These are phyloP conservation scores for Rubroshorea leprosula DNA, from an alignment of 345 rosid genomes.

Conservation along the genomic window DNA sequence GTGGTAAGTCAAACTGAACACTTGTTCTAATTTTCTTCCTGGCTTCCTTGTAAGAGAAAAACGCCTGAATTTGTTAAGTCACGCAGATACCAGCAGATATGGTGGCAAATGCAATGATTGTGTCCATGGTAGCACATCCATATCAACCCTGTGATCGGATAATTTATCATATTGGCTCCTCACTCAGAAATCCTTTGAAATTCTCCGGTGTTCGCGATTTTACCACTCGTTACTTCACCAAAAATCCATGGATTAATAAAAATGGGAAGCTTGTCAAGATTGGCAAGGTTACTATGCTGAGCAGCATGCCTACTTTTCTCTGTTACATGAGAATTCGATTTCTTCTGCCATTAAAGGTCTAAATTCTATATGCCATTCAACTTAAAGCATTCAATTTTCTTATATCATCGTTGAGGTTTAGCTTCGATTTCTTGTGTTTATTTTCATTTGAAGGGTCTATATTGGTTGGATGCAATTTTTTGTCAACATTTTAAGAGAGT, in stretches of 20 bases:
- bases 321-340: not conserved
- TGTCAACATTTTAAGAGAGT: not conserved
- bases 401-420: not conserved
- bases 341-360: not conserved
- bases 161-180: conserved; percentile 15
- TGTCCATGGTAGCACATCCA: conserved; percentile 35
- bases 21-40: too few relatives aligned
- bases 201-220: conserved; percentile 25
- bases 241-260: conserved; percentile 14
- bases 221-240: conserved; percentile 26
- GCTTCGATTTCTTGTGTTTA: not conserved
- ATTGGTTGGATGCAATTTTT: not conserved
- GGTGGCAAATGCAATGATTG: conserved; percentile 41
- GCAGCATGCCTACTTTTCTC: not conserved
- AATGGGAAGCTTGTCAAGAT: not conserved
- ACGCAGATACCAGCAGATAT: conserved; percentile 32
- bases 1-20: not conserved
- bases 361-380: not conserved
- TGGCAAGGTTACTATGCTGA: not conserved
- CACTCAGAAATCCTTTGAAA: conserved; percentile 28
- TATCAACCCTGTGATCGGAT: not conserved
- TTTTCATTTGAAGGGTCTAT: not conserved
- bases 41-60: too few relatives aligned
- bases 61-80: too few relatives aligned
- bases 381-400: too few relatives aligned